These are phyloP conservation scores for Mrakia frigida DNA, from an alignment of 768 basidiomycete species.

Conservation along the genomic window DNA sequence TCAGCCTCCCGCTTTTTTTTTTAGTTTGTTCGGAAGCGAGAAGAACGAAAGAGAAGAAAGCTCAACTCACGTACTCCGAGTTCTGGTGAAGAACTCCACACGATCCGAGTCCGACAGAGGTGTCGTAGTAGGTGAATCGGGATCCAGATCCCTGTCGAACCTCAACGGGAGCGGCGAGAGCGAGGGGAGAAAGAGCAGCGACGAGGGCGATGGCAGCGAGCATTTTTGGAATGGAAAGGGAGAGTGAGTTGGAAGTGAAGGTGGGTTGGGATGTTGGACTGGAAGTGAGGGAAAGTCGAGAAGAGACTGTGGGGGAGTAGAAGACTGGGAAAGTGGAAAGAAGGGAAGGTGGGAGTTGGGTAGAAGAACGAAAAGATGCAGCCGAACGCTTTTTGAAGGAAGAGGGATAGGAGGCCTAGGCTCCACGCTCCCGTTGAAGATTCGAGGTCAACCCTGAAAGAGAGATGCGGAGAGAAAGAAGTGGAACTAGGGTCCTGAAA, in stretches of 20 bases:
- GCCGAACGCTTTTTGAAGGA: too few relatives aligned
- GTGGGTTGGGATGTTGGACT: neutral
- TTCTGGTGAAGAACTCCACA: slow-evolving; percentile 26
- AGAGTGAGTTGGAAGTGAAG: neutral
- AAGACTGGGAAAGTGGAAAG: neutral
- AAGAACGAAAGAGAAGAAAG: neutral
- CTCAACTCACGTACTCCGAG: slow-evolving; percentile 23
- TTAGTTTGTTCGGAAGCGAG: neutral
- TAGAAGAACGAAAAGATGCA: too few relatives aligned
- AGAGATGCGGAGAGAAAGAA: too few relatives aligned
- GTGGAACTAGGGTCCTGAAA: too few relatives aligned
- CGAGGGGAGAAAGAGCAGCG: slow-evolving; percentile 18
- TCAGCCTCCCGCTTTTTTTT: neutral
- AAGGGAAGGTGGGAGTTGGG: too few relatives aligned
- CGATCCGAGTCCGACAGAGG: slow-evolving; percentile 29
- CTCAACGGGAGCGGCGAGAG: slow-evolving; percentile 11
- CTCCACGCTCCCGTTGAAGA: too few relatives aligned
- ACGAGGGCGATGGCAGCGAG: slow-evolving; percentile 10
- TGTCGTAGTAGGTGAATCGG: slow-evolving; percentile 26
- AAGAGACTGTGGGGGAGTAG: neutral
- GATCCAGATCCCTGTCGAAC: neutral
- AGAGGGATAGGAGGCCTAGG: too few relatives aligned
- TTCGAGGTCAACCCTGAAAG: too few relatives aligned
- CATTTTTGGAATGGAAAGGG: slow-evolving; percentile 12
- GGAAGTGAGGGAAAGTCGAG: neutral